These are phyloP conservation scores for Allomyces javanicus DNA, from an alignment of 192 early-diverging fungal genomes.

Conservation along the genomic window DNA sequence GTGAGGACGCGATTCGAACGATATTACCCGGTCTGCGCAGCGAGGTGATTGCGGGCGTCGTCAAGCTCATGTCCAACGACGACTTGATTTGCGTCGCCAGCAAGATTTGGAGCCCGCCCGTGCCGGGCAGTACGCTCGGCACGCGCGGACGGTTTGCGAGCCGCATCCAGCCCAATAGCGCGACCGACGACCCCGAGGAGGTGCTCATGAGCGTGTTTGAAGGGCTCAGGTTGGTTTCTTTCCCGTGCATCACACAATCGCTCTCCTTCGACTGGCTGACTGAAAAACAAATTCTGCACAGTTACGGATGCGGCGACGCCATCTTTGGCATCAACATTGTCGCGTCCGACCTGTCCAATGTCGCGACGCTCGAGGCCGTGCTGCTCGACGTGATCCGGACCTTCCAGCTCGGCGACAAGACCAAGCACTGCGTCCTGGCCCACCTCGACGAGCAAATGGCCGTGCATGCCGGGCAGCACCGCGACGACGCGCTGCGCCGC, in stretches of 20 bases:
- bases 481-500: not conserved
- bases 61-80: conserved; percentile 2
- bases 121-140: not conserved
- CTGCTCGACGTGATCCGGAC: not conserved
- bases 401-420: not conserved
- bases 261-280: too few species aligned
- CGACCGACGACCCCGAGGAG: not conserved
- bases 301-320: conserved; percentile 1
- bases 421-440: conserved; percentile 1
- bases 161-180: conserved; percentile 1
- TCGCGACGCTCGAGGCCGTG: not conserved
- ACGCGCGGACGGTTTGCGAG: not conserved
- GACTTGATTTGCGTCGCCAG: not conserved
- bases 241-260: too few species aligned
- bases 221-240: not conserved
- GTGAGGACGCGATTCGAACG: not conserved
- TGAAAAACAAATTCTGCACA: not conserved
- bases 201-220: not conserved
- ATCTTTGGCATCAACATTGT: conserved; percentile 1
- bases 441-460: conserved; percentile 1
- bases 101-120: conserved; percentile 1
- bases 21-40: not conserved
- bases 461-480: not conserved
- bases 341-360: not conserved
- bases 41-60: conserved; percentile 1